phyloP scores from a whole-genome alignment of 352 stramenopile species.

The Phytophthora meadii region DNA sequence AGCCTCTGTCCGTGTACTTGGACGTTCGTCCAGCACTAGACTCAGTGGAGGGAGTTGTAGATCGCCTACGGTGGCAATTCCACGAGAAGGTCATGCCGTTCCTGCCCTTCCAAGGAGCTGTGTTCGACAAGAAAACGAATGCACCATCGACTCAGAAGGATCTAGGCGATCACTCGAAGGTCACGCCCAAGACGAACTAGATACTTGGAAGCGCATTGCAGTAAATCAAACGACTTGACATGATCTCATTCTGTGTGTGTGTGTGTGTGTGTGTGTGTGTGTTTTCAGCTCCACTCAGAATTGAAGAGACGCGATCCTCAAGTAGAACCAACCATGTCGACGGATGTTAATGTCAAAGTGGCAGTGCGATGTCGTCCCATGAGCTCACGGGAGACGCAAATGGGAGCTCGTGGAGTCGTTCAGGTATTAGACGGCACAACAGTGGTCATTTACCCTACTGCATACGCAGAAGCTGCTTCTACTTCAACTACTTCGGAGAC shows the following conservation, averaged over 20 bases:
- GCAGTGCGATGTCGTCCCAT: constrained; percentile 90
- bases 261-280: constrained; percentile 1
- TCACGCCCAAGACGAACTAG: constrained; percentile 46
- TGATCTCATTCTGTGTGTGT: constrained; percentile 4
- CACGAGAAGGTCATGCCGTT: constrained; percentile 75
- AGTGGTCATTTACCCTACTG: constrained; percentile 55
- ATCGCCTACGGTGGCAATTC: constrained; percentile 84
- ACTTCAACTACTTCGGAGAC: constrained; percentile 15
- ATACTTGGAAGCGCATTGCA: neutral
- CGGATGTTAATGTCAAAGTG: constrained; percentile 90
- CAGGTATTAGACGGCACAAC: constrained; percentile 65
- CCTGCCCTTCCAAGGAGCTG: constrained; percentile 69
- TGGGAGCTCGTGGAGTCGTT: constrained; percentile 60
- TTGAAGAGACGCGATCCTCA: constrained; percentile 22
- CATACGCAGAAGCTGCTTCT: constrained; percentile 20
- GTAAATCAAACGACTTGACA: constrained; percentile 11
- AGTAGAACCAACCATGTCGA: constrained; percentile 48
- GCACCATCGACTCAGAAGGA: constrained; percentile 14
- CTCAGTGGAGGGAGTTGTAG: constrained; percentile 79
- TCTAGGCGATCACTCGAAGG: constrained; percentile 39
- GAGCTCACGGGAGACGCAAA: constrained; percentile 77
- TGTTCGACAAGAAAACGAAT: constrained; percentile 37
- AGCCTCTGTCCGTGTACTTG: constrained; percentile 93
- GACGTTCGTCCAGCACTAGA: constrained; percentile 97
- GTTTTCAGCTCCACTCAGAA: constrained; percentile 1